Conservation (phyloP, 2,329 filamentous ascomycete genomes). For the Grosmannia penicillata region DNA sequence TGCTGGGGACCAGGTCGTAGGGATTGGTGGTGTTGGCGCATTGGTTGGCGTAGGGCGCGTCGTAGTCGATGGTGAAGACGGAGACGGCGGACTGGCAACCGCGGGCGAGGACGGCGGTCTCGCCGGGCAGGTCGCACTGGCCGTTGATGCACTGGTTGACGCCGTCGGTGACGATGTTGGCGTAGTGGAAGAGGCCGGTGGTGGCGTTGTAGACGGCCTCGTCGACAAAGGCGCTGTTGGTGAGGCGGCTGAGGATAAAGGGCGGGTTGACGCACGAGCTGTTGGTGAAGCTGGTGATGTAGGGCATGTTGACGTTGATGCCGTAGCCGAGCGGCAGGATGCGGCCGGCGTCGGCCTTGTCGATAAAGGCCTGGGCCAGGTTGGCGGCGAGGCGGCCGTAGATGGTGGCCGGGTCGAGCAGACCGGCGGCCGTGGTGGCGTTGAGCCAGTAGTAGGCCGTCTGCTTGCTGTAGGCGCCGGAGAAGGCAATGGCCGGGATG, state of each 20-base stretch:
- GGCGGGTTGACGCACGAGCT: constrained; percentile 11
- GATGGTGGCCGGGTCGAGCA: constrained; percentile 12
- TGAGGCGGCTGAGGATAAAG: constrained; percentile 10
- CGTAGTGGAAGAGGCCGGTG: constrained; percentile 9
- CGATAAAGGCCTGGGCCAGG: constrained; percentile 11
- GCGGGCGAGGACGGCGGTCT: constrained; percentile 4
- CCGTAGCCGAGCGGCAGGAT: constrained; percentile 13
- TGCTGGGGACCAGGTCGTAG: constrained; percentile 3
- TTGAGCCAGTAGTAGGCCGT: constrained; percentile 27
- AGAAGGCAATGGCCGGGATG: constrained; percentile 34
- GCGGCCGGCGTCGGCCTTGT: constrained; percentile 7
- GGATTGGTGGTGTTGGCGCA: background rate
- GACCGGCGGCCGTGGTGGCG: constrained; percentile 8
- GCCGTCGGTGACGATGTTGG: constrained; percentile 2
- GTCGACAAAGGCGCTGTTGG: constrained; percentile 4
- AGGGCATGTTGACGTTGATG: constrained; percentile 13
- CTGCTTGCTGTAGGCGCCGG: constrained; percentile 24
- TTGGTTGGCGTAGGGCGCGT: constrained; percentile 2
- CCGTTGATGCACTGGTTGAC: constrained; percentile 8
- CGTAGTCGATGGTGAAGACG: constrained; percentile 11
- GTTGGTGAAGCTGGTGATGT: constrained; percentile 9
- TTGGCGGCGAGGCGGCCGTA: constrained; percentile 9
- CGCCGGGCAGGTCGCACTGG: constrained; percentile 8
- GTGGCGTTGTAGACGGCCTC: constrained; percentile 9
- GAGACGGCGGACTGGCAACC: constrained; percentile 11